Evolutionary conservation across 306 rosid species (phyloP).

Genomic region (Carpinus fangiana): DNA sequence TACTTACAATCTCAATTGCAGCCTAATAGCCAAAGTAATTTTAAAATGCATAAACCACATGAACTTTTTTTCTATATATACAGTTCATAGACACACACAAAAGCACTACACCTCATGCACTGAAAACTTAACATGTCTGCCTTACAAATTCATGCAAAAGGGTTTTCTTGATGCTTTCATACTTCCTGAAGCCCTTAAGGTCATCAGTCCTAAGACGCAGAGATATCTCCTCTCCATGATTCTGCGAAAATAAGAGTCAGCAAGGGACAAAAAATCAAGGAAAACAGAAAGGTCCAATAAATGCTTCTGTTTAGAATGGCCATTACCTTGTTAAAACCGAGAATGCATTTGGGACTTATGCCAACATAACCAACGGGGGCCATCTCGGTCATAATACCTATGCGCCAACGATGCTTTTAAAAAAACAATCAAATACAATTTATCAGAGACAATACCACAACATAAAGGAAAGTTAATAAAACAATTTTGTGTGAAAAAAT

Average conservation of each 20-base stretch:
- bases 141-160: conserved; percentile 97
- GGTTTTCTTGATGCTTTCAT: conserved; percentile 83
- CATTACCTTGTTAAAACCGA: conserved; percentile 87
- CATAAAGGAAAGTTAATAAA: conserved; percentile 28
- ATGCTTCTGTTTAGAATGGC: background rate
- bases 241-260: conserved; percentile 46
- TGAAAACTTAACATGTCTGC: conserved; percentile 1
- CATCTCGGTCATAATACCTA: conserved; percentile 98
- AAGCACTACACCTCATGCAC: background rate
- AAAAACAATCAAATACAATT: conserved; percentile 26
- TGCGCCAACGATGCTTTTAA: conserved; percentile 86
- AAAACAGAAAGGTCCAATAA: background rate
- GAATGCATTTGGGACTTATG: conserved; percentile 84
- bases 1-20: conserved; percentile 1
- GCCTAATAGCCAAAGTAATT: background rate
- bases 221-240: conserved; percentile 92
- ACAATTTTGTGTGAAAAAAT: background rate
- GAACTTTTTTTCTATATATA: background rate
- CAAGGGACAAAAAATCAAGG: conserved; percentile 10
- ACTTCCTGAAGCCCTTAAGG: conserved; percentile 89
- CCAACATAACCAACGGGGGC: conserved; percentile 96
- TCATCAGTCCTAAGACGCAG: conserved; percentile 95
- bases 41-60: background rate
- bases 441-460: conserved; percentile 28
- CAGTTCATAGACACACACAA: background rate